Conservation (phyloP, 1,284 basidiomycete genomes). For the Coniophora puteana region DNA sequence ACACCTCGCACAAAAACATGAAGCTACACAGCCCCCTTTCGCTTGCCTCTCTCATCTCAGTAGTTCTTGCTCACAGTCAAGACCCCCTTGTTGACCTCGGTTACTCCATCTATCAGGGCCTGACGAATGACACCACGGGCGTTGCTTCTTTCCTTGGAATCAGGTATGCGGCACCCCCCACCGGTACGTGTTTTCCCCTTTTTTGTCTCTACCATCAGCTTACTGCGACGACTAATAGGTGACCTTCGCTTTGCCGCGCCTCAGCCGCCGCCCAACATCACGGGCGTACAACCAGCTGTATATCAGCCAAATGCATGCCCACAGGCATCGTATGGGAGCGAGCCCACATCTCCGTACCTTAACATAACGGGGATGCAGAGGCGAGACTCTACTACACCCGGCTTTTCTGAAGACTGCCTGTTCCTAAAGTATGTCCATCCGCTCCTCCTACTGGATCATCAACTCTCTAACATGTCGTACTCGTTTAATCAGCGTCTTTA, state of each 20-base stretch:
- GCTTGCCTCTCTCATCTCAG: too few species aligned
- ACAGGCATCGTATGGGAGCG: conserved; percentile 1
- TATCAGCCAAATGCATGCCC: conserved; percentile 8
- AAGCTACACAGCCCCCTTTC: too few species aligned
- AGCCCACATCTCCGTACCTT: not conserved
- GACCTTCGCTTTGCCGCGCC: conserved; percentile 8
- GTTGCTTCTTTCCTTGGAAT: conserved; percentile 7
- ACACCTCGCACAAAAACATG: too few species aligned
- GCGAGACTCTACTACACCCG: not conserved
- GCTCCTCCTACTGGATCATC: too few species aligned
- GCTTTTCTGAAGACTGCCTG: conserved; percentile 15
- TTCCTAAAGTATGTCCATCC: conserved; percentile 19
- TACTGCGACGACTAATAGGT: not conserved
- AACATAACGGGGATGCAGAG: too few species aligned
- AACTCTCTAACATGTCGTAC: too few species aligned
- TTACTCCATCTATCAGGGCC: not conserved
- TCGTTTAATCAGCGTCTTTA: too few species aligned
- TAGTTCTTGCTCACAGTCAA: too few species aligned
- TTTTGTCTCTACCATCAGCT: not conserved
- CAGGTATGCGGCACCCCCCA: conserved; percentile 11
- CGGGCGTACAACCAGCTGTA: conserved; percentile 9
- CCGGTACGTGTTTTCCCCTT: conserved; percentile 3
- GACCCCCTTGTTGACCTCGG: conserved; percentile 4
- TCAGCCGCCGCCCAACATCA: conserved; percentile 4
- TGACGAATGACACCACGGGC: conserved; percentile 5